Base-by-base conservation (phyloP, 306 rosid species). In the Prunus salicina region DNA sequence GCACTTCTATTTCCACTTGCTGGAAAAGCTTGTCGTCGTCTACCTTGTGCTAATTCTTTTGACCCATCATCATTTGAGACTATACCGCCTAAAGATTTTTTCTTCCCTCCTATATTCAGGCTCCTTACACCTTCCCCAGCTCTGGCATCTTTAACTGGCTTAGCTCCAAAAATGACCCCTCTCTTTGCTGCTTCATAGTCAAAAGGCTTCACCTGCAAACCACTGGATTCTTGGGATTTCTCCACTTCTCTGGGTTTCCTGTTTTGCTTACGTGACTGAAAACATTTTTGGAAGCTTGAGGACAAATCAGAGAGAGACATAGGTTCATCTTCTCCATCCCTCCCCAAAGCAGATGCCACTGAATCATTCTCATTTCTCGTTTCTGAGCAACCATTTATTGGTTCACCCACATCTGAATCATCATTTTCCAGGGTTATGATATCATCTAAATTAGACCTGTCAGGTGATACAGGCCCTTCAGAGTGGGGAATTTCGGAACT, bases 11-110 rank as follows among this genome's bases (percentile, higher is more conserved):
- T 87, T 72, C 90, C 97, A 10, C 82, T 78, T 69, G 93, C 88
- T 16, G 93, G 91, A 84, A 93, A 91, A 46, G 90, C 87, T 79
- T 89, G 93, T 3, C 96, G 93, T 19, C 98, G 78, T 72, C 78
- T 88, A 22, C 88, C 92, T 69, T 69, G 89, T 9, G 73, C 64
- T 51, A 88, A 75, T 63, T 85, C 88, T 27, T 46, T 69, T 9
- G 76, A 58, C 45, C 81, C 82, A 27, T 81, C 88, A 25, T 84
- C 85, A 18, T 79, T 69, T 72, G 71, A 68, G 34, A 46, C 82
- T 68, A 14, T 15, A 49, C 68, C 82, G 19, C 32, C 80, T 19
- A 55, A 41, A 76, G 79, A 45, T 45, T 76, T 89, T 79, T 84
- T 89, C 79, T 79, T 82, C 41, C 79, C 69, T 71, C 81, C 66